These are phyloP conservation scores for Trichoderma harzianum DNA, from an alignment of 2,329 filamentous ascomycete genomes.

Conservation along the genomic window DNA sequence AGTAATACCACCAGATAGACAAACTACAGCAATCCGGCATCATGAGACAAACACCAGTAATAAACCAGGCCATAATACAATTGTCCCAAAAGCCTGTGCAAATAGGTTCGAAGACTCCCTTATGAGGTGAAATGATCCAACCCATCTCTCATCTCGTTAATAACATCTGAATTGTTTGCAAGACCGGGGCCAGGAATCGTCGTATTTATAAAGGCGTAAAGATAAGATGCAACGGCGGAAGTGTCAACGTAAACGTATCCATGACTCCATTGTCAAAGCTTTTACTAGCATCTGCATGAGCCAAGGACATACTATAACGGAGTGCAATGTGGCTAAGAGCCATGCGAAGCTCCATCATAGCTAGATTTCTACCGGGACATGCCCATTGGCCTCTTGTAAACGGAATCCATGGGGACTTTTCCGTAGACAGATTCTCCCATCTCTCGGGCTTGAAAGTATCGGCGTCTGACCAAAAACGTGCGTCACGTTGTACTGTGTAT, in stretches of 20 bases:
- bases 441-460: slow-evolving; percentile 34
- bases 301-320: slow-evolving; percentile 26
- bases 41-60: too few species aligned
- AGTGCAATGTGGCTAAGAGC: slow-evolving; percentile 2
- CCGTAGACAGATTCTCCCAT: slow-evolving; percentile 25
- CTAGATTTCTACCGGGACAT: slow-evolving; percentile 37
- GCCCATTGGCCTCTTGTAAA: slow-evolving; percentile 29
- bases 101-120: too few species aligned
- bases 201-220: background rate
- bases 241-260: slow-evolving; percentile 10
- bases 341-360: slow-evolving; percentile 32
- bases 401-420: slow-evolving; percentile 1
- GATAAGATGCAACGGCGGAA: slow-evolving; percentile 29
- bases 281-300: background rate
- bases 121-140: background rate
- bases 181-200: background rate
- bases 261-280: background rate
- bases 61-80: too few species aligned
- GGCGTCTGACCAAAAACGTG: slow-evolving; percentile 20
- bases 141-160: background rate
- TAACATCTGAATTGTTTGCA: background rate
- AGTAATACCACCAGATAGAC: too few species aligned
- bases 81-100: too few species aligned
- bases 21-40: too few species aligned
- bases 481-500: slow-evolving; percentile 22